Percentiles rank a stretch among this genome's conserved stretches.
These are phyloP conservation scores for Mortierella sp. DNA, from an alignment of 371 early-diverging fungal species.

Conservation along the genomic window DNA sequence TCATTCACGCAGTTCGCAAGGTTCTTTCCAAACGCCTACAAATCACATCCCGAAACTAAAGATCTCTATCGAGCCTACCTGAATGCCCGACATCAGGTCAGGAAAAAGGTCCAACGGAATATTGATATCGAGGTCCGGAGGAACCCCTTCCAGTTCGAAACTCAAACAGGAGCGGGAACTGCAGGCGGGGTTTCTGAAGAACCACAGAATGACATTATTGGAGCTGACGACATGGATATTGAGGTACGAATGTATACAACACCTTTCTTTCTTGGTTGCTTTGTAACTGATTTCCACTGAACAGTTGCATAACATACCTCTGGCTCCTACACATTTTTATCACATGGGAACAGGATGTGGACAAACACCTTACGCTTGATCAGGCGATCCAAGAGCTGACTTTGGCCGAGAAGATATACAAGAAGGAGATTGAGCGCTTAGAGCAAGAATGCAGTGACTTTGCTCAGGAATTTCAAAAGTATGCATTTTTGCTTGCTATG, in stretches of 20 bases:
- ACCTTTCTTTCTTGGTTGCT: not conserved
- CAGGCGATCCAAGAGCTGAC: constrained; percentile 46
- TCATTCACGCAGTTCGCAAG: constrained; percentile 32
- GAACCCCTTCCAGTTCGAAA: constrained; percentile 34
- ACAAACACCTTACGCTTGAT: constrained; percentile 41
- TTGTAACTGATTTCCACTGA: not conserved
- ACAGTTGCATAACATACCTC: not conserved
- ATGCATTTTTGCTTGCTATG: too few species aligned
- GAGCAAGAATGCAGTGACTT: constrained; percentile 30
- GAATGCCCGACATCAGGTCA: constrained; percentile 33
- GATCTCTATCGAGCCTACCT: constrained; percentile 43
- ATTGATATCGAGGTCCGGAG: constrained; percentile 45
- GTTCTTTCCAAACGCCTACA: constrained; percentile 31
- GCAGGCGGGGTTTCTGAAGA: not conserved
- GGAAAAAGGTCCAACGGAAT: constrained; percentile 32
- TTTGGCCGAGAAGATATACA: constrained; percentile 37
- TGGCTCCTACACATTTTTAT: not conserved
- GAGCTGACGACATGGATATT: constrained; percentile 28
- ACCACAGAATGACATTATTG: not conserved
- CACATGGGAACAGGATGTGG: constrained; percentile 23
- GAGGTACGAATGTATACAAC: constrained; percentile 18
- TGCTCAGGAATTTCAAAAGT: constrained; percentile 44
- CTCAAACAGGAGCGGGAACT: not conserved
- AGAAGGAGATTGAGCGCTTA: constrained; percentile 24
- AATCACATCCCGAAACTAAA: constrained; percentile 36